Base-by-base conservation (phyloP, 306 rosid species). In the Dryas drummondii region DNA sequence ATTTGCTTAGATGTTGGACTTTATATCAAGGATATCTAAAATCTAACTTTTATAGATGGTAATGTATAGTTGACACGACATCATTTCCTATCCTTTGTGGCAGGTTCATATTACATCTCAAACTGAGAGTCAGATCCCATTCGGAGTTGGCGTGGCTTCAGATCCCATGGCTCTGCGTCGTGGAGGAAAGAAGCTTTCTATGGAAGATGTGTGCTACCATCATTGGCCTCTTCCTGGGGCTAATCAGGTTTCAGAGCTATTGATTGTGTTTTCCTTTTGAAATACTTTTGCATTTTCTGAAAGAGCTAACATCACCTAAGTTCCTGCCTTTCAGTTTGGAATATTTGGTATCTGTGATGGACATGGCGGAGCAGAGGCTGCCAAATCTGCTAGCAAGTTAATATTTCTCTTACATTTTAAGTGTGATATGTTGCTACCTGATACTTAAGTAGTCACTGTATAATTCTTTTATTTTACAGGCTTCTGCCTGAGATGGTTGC, bases 101-200 rank as follows among this genome's bases (percentile, higher is more conserved):
- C 87, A 94, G 99, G 97, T 92, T 78, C 92, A 84, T 53, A 84
- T 92, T 76, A 56, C 93, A 51, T 77, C 97, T 3, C 87, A 84
- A 84, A 84, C 66, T 73, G 86, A 71, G 77, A 82, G 74, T 79
- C 89, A 76, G 78, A 69, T 89, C 68, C 97, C 97, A 46, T 90
- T 92, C 83, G 92, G 94, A 82, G 86, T 92, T 84, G 99, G 99
- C 70, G 45, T 96, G 83, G 94, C 92, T 59, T 89, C 99, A 52
- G 99, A 92, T 88, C 97, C 99, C 50, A 96, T 96, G 98, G 85
- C 99, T 83, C 41, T 92, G 78, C 99, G 96, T 64, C 92, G 92
- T 76, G 99, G 99, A 81, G 98, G 86, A 54, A 96, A 91, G 78
- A 89, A 84, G 81, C 85, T 88, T 64, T 85, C 94, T n/a, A 96